Base-by-base conservation (phyloP, 495 filamentous ascomycete genomes). In the Annulohypoxylon moriforme region DNA sequence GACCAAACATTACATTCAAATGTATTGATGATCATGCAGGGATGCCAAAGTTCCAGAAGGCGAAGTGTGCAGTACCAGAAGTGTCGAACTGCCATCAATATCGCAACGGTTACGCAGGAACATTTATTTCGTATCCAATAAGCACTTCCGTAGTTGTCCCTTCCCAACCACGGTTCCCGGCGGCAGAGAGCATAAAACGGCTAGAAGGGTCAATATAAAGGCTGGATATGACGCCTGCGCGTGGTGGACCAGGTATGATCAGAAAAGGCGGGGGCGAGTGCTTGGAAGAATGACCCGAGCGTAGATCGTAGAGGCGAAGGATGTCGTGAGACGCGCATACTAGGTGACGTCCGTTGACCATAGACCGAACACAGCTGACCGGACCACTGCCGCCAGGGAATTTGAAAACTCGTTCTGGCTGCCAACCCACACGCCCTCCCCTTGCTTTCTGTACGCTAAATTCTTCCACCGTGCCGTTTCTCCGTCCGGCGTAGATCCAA, bases 291-390 rank as follows among this genome's bases (percentile, higher is more conserved):
- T 71, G 86, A 79, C 66, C 89, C 80, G 94, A 89, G 60, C 89
- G 89, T 11, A 98, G 80, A 75, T 99, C 96, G 67, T 97, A 98
- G 0, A 99, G 85, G 1, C 96, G 89, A 7, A 99, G 85, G 70
- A 98, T 99, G 74, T 99, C 96, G 77, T 96, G 92, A 3, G 92
- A 96, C 14, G 96, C 96, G 81, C 96, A 99, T 20, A 99, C 88
- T 16, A 99, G 85, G 84, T 98, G 96, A 60, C 92, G 88, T 11
- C 93, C 94, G 78, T 99, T 99, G 18, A 92, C 90, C 96, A 99
- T 98, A 22, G 93, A 89, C 57, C 89, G 85, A 47, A 99, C 85
- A 31, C 92, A 91, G 73, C 90, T 95, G 29, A 99, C 96, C 10
- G 93, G 85, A 5, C 96, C 96, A 78, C 92, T 95, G 18, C 94